Base-by-base conservation (phyloP, 352 stramenopile species). In the Globisporangium nodosum region DNA sequence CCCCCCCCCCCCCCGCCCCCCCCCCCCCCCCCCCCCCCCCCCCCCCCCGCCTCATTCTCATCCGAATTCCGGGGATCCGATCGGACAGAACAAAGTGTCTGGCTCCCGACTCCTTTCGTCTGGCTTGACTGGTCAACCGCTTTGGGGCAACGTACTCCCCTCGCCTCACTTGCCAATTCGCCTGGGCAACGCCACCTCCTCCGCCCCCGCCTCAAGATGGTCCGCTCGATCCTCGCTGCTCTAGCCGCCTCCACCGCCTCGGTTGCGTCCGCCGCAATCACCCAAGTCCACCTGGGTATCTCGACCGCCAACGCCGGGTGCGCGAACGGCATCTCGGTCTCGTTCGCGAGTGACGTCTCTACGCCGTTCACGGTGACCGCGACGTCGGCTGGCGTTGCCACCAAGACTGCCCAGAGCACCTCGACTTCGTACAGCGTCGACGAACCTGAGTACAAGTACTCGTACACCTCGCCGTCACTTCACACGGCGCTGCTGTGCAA, bases 401-500 rank as follows among this genome's bases (percentile, higher is more conserved):
- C 60, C 20, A 47, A 74, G 27, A 68, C 35, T 12, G 50, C 60
- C 16, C 47, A 65, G n/a, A 72, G 66, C 43, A 74, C 72, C 0
- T 72, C 60, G 54, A 56, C 64, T 49, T 76, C 63, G 39, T 78
- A 74, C 61, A 65, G 60, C 21, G 65, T 80, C 49, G 52, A 58
- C 37, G 65, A 76, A 35, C 54, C 67, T n/a, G 54, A 74, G 60
- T 76, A 74, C 52, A 76, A 78, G 49, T 80, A 80, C 66, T 70
- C 60, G 21, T 85, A 85, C 69, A 45, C 61, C 61, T 85, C 74
- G 4, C 71, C 74, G 11, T 70, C 67, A 39, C 60, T 85, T 45
- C 74, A 85, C 55, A 85, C 74, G 15, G 72, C 74, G 31, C 45
- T 80, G 35, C 60, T 85, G 30, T 85, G 74, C 30, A 54, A 75